Base-by-base conservation (phyloP, 139 green algal species). In the Coelastrella sp. region DNA sequence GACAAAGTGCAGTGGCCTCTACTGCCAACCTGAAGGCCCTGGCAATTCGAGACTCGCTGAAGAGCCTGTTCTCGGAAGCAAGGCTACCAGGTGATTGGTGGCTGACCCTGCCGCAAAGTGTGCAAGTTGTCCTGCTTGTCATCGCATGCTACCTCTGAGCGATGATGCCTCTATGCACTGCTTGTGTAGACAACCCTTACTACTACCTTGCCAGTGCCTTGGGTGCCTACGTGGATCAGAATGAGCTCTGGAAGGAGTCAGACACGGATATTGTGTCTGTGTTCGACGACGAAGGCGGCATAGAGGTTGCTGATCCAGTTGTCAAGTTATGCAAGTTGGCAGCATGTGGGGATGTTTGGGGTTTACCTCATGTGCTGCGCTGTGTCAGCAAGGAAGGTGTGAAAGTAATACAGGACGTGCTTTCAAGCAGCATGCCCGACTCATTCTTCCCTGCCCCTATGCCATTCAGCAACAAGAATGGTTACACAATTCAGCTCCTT, bases 321-420 rank as follows among this genome's bases (percentile, higher is more conserved):
- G 81, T 41, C 30, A 67, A 88, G 81, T 73, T 92, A 19, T 92
- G 89, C 89, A 88, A 85, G 81, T 72, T 89, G 11, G 53, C 68
- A 7, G 40, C 68, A 37, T 57, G 32, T 32, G 8, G 35, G 41
- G 63, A 74, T 37, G 86, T 80, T 13, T 92, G 43, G 45, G 90
- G 90, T 4, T 69, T 93, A 80, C 89, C 90, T 19, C 90, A 93
- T 59, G 85, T 93, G 41, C 81, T 93, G 86, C 85, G 88, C 23
- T 57, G 85, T 17, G 87, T 82, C 13, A 77, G 85, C 69, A 91
- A 81, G 48, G 87, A 90, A 34, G 89, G 63, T 32, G 85, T 76
- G 13, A n/a, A 66, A 37, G 59, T 90, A n/a, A 62, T 92, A 35
- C 71, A 86, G 50, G 67, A 88, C 38, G 66, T 89, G 9, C 66